These are phyloP conservation scores for Penicillium pulvis DNA, from an alignment of 495 filamentous ascomycete genomes.

Conservation along the genomic window DNA sequence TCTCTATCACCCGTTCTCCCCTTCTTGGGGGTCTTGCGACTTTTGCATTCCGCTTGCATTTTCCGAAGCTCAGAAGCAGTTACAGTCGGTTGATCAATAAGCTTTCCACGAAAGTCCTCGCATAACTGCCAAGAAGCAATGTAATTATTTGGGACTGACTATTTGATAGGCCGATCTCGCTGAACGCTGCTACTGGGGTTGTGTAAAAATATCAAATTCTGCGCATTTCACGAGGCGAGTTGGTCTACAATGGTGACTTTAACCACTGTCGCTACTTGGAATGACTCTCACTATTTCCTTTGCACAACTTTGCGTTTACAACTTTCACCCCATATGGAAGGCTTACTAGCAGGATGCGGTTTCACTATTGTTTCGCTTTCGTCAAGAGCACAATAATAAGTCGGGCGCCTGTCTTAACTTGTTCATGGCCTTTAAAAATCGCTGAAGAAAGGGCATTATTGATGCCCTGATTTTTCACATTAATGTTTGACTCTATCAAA, in stretches of 20 bases:
- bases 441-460: no score
- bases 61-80: conserved; percentile 5
- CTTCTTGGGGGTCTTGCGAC: conserved; percentile 5
- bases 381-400: no score
- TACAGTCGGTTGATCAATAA: conserved; percentile 12
- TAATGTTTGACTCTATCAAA: no score
- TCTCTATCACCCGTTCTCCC: conserved; percentile 7
- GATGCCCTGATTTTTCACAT: no score
- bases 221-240: conserved; percentile 8
- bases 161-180: conserved; percentile 10
- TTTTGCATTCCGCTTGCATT: no score
- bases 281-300: conserved; percentile 6
- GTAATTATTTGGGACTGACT: conserved; percentile 22
- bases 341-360: conserved; percentile 6
- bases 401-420: no score
- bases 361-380: no score
- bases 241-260: conserved; percentile 21
- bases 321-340: conserved; percentile 12
- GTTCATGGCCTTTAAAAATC: no score
- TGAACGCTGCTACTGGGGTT: conserved; percentile 19
- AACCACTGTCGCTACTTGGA: conserved; percentile 15
- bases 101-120: conserved; percentile 6
- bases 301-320: conserved; percentile 4
- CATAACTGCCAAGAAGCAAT: not conserved
- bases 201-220: conserved; percentile 21